A percentile compares a stretch with the other conserved stretches of the same genome.
Conservation (phyloP, 495 filamentous ascomycete species). For the Chaetomium tenue region DNA sequence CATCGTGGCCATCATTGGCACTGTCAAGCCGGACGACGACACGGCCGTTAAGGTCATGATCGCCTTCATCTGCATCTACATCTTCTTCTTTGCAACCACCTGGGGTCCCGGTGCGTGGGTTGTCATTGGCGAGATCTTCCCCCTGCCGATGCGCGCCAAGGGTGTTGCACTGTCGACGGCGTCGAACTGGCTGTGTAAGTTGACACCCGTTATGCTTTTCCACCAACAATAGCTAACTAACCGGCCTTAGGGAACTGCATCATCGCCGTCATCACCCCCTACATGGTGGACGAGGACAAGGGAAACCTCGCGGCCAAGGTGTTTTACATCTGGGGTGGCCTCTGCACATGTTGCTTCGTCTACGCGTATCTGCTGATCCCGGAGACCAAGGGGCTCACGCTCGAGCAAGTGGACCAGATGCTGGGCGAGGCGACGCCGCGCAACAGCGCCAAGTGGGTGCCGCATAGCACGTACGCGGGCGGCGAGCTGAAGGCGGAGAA, state of each 20-base stretch:
- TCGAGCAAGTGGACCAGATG: constrained; percentile 89
- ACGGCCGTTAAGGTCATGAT: constrained; percentile 61
- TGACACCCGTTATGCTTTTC: background rate
- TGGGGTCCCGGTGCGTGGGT: constrained; percentile 83
- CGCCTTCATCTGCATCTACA: constrained; percentile 78
- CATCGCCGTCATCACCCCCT: constrained; percentile 71
- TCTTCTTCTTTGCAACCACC: constrained; percentile 75
- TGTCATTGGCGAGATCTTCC: constrained; percentile 82
- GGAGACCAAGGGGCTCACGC: constrained; percentile 84
- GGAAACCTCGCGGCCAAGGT: constrained; percentile 69
- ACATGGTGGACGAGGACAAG: constrained; percentile 68
- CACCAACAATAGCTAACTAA: background rate
- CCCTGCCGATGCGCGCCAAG: constrained; percentile 74
- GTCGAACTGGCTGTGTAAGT: constrained; percentile 62
- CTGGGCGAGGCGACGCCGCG: constrained; percentile 71
- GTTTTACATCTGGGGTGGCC: constrained; percentile 74
- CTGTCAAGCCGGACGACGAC: constrained; percentile 51
- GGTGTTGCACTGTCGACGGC: constrained; percentile 77
- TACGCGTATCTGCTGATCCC: constrained; percentile 77
- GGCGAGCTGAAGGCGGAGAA: constrained; percentile 28
- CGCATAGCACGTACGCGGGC: constrained; percentile 64
- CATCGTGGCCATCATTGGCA: constrained; percentile 74
- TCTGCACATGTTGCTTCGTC: constrained; percentile 62
- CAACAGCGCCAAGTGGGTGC: constrained; percentile 67
- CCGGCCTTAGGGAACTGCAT: constrained; percentile 58